Base-by-base conservation (phyloP, 2,329 filamentous ascomycete species). In the Aspergillus quadricinctus region DNA sequence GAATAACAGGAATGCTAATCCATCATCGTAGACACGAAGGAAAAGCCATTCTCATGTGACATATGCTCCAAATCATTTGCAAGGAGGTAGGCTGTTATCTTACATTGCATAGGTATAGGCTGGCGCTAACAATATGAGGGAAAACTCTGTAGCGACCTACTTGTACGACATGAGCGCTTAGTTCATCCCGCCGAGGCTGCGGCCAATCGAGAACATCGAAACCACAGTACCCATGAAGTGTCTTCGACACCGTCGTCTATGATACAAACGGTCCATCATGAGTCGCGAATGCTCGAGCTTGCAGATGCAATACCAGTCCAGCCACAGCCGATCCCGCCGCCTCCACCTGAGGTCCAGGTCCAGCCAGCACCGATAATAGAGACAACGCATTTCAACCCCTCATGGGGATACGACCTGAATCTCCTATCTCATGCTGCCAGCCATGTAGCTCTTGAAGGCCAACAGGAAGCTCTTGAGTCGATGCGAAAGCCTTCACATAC, bases 351-450 rank as follows among this genome's bases (percentile, higher is more conserved):
- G 64, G 65, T 76, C 56, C 68, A 74, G 52, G 63, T 69, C 5
- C 74, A 75, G 48, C 69, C 71, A 21, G 64, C 71, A 14, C 66
- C 73, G 10, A 72, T 77, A 50, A 68, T 77, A 54, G 76, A 76
- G 49, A 72, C 75, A 51, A 66, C 75, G n/a, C 73, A 77, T 46
- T 77, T 78, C 60, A 78, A 79, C 65, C 77, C 77, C 4, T 78
- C 76, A 5, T 79, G 77, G 77, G 77, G 77, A n/a, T 79, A 79
- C 60, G 77, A 79, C 55, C 62, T 79, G 55, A 79, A 79, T 57
- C 68, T 79, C 17, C 66, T 79, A 31, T 79, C 77, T 9, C 77
- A 79, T 66, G 77, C 77, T 27, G 77, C 77, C 10, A 79, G 77
- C 55, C 77, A 79, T 71, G 77, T 79, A 41, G 77, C 77, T 23